Evolutionary conservation across 2,329 filamentous ascomycete species (phyloP), one percentile per base, ranked within the genome.

Genomic region (Fusarium mangiferae): DNA sequence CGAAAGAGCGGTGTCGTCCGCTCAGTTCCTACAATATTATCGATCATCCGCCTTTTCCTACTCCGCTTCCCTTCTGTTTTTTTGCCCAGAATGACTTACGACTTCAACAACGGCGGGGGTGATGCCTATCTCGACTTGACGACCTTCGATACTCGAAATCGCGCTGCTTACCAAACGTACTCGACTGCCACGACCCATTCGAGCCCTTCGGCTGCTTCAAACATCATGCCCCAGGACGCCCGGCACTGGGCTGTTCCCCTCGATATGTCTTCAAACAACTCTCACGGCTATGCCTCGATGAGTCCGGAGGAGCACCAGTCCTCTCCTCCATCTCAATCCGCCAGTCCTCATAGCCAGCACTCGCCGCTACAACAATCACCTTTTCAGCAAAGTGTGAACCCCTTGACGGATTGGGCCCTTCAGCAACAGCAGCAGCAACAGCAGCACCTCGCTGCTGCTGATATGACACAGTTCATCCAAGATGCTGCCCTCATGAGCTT

Each of bases 381-480:
- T 8, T 90, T 86, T 78, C 86, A 87, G 77, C 81, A 84, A 54
- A 80, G 85, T 48, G 82, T 84, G 62, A 88, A 88, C 77, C 83
- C 87, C 20, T 80, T 92, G 72, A 88, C 88, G 52, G 89, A 91
- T 82, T 92, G 90, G 89, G 87, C 90, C 28, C 85, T 92, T 58
- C 86, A 88, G 62, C 87, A 89, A 72, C 86, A 87, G 57, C 87
- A 81, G 51, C 80, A 77, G 26, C 78, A 81, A 5, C 80, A 80
- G 58, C 81, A 79, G 45, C 80, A 78, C 39, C 82, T 85, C 15
- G 79, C 85, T 64, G 80, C 83, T 36, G 77, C 85, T 74, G 87
- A 89, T 48, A 82, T 89, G 58, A 82, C 87, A 45, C 83, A 84
- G 38, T 90, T 87, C 76, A 86, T 90, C 60, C 90, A 89, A 77